Evolutionary conservation across 768 basidiomycete genomes (phyloP).

Genomic region (Tylopilus sp.): DNA sequence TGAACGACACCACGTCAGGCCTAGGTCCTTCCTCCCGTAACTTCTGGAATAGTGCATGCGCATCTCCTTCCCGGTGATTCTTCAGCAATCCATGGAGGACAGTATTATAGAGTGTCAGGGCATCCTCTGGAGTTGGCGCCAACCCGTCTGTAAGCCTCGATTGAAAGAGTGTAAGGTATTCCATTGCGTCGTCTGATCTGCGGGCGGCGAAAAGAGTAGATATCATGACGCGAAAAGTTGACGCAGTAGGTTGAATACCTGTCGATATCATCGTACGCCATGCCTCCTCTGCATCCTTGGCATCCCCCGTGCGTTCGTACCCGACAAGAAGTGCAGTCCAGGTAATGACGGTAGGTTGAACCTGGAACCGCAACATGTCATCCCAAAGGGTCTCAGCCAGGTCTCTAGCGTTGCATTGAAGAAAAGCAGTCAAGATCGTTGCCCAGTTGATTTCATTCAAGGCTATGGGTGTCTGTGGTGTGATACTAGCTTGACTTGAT

Average conservation of each 20-base stretch:
- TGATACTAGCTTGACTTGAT: constrained; percentile 36
- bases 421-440: constrained; percentile 62
- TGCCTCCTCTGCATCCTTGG: constrained; percentile 50
- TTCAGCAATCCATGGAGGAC: constrained; percentile 65
- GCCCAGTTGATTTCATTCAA: constrained; percentile 62
- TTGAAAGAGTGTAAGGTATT: constrained; percentile 51
- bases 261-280: constrained; percentile 65
- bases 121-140: constrained; percentile 28
- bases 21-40: constrained; percentile 52
- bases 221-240: constrained; percentile 70
- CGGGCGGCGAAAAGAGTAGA: constrained; percentile 53
- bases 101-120: constrained; percentile 65
- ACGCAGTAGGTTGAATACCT: constrained; percentile 54
- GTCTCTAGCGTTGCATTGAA: constrained; percentile 52
- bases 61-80: constrained; percentile 38
- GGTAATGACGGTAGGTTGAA: constrained; percentile 50
- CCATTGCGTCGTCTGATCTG: constrained; percentile 48
- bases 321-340: constrained; percentile 75
- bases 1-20: constrained; percentile 75
- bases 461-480: constrained; percentile 40
- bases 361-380: constrained; percentile 50
- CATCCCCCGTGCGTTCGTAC: constrained; percentile 49
- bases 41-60: constrained; percentile 38
- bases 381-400: constrained; percentile 65
- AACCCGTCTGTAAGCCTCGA: constrained; percentile 8